Base-by-base conservation (phyloP, 495 filamentous ascomycete species). In the Hypomontagnella submonticulosa region DNA sequence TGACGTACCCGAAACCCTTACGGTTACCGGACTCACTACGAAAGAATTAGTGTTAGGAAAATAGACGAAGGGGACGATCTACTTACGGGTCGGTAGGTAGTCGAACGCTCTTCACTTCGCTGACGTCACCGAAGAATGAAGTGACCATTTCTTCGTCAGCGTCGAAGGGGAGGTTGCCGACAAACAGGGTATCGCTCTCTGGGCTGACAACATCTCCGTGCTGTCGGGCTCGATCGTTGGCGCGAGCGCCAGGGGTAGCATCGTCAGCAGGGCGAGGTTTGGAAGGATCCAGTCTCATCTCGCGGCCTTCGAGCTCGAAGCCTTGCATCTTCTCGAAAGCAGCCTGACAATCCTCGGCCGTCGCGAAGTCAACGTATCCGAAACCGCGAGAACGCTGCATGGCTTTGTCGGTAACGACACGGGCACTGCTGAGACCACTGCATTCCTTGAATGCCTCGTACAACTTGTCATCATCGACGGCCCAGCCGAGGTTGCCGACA, bases 1-100 rank as follows among this genome's bases (percentile, higher is more conserved):
- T 88, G 49, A 99, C 89, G 76, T 99, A 99, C 46, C 91, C 96
- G 75, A 96, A 98, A 53, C 95, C 95, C 87, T 98, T 97, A 74
- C 86, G 90, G 54, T 88, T 87, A 46, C 94, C 95, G 61, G 88
- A 85, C 30, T 97, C 92, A 72, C 87, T 89, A 58, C 12, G 38
- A 40, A 50, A 44, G 32, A n/a, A 65, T 83, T 80, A 85, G 80
- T 46, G 71, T 48, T 48, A 47, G 42, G 27, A 11, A 6, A n/a
- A 11, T 15, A 12, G 10, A 30, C 23, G n/a, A 12, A 42, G 9
- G 1, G n/a, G 18, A 19, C 8, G 8, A 46, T 23, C 12, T 58
- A 79, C 85, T 78, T 75, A 88, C 83, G 79, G 83, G 72, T 98
- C 92, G 57, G 94, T 98, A 41, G 96, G 96, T 49, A 99, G 88